A percentile compares a stretch with the other conserved stretches of the same genome.
Evolutionary conservation across 257 asterid genomes (phyloP).

Genomic region (Nicotiana noctiflora): DNA sequence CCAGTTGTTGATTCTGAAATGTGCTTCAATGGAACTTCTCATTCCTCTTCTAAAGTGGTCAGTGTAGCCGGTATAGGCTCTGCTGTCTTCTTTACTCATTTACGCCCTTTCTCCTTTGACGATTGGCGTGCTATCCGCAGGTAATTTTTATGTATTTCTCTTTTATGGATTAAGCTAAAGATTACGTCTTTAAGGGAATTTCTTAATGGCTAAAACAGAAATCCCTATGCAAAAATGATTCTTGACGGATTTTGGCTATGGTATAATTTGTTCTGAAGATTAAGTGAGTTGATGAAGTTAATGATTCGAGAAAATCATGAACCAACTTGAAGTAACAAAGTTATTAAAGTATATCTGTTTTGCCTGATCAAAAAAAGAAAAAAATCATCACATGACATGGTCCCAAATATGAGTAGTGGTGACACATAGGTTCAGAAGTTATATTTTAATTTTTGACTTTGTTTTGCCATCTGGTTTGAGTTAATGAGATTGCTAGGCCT

Average conservation of each 20-base stretch:
- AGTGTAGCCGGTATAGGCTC: conserved; percentile 92
- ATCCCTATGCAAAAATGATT: neutral
- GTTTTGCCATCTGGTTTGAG: neutral
- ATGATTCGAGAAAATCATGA: too few species aligned
- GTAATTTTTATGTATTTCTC: conserved; percentile 16
- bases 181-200: neutral
- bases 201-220: neutral
- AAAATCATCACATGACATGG: neutral
- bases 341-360: too few species aligned
- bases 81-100: conserved; percentile 75
- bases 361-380: neutral
- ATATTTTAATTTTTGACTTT: neutral
- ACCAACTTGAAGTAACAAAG: too few species aligned
- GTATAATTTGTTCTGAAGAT: too few species aligned
- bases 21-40: conserved; percentile 17
- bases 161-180: neutral
- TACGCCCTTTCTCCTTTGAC: conserved; percentile 57
- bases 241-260: too few species aligned
- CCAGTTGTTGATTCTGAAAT: conserved; percentile 15
- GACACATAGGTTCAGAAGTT: neutral
- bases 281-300: too few species aligned
- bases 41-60: conserved; percentile 37
- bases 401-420: neutral
- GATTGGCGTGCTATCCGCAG: conserved; percentile 85
- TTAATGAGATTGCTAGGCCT: neutral